phyloP scores from a whole-genome alignment of 768 basidiomycete genomes.

The Mycena belliarum region DNA sequence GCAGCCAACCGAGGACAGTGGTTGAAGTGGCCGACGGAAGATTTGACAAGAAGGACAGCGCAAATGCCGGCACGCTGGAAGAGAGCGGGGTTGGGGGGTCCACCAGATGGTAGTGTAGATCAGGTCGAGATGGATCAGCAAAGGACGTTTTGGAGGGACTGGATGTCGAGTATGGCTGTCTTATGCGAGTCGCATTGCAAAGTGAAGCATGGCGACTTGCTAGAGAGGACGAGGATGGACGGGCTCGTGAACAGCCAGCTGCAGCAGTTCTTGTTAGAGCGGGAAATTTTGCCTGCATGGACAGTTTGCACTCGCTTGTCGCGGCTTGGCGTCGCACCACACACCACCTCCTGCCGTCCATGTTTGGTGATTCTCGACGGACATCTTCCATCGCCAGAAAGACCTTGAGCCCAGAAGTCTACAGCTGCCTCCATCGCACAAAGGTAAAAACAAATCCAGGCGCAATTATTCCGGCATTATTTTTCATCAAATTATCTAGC shows the following conservation, averaged over 20 bases:
- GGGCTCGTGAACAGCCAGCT: not conserved
- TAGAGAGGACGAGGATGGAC: not conserved
- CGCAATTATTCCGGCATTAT: too few species aligned
- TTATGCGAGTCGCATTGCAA: not conserved
- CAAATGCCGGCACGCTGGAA: conserved; percentile 50
- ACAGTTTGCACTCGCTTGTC: not conserved
- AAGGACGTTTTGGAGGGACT: conserved; percentile 19
- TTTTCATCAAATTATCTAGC: too few species aligned
- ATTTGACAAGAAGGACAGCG: conserved; percentile 60
- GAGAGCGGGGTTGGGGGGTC: conserved; percentile 53
- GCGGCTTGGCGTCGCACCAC: not conserved
- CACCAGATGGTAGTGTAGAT: conserved; percentile 70
- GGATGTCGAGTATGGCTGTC: conserved; percentile 1
- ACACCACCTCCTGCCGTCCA: not conserved
- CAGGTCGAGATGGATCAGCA: conserved; percentile 61
- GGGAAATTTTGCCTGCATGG: conserved; percentile 5
- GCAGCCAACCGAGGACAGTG: conserved; percentile 71
- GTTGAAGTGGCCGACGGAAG: conserved; percentile 49
- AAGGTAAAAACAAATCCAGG: too few species aligned
- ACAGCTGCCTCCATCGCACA: too few species aligned
- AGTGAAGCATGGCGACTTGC: not conserved
- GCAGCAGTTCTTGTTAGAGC: conserved; percentile 1
- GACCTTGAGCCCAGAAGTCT: too few species aligned
- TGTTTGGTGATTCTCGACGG: not conserved
- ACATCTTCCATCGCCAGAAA: not conserved